Conservation (phyloP, 176 grass and related monocot genomes). For the Guadua angustifolia region DNA sequence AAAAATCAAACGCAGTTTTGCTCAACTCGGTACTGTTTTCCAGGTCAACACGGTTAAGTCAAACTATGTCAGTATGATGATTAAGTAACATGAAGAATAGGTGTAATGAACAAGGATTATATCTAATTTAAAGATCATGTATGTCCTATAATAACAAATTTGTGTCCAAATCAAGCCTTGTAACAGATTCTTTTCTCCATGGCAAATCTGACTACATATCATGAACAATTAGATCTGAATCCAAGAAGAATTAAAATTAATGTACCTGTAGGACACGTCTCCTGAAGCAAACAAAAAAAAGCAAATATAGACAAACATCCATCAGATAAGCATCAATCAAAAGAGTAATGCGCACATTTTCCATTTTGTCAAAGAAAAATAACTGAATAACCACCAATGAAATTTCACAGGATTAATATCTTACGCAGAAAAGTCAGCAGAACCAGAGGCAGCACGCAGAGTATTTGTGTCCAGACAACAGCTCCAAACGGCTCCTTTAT, state of each 20-base stretch:
- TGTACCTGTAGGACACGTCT: neutral
- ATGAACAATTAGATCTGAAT: neutral
- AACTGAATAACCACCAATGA: slow-evolving; percentile 4
- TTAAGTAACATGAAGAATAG: neutral
- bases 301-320: too few relatives aligned
- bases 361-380: neutral
- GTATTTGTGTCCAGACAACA: slow-evolving; percentile 91
- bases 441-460: slow-evolving; percentile 82
- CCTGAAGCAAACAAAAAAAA: slow-evolving; percentile 2
- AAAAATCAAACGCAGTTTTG: neutral
- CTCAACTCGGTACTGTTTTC: neutral
- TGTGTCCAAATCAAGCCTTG: neutral
- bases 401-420: slow-evolving; percentile 35
- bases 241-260: neutral
- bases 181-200: neutral
- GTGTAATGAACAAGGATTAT: neutral
- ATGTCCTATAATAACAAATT: neutral
- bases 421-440: slow-evolving; percentile 98
- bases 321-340: neutral
- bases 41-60: neutral
- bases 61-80: neutral
- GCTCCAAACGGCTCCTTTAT: slow-evolving; percentile 99
- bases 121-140: neutral
- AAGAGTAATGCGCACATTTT: neutral
- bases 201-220: neutral